A percentile compares a stretch with the other conserved stretches of the same genome.
Conservation (phyloP, 1,284 basidiomycete species). For the Sparassis latifolia region DNA sequence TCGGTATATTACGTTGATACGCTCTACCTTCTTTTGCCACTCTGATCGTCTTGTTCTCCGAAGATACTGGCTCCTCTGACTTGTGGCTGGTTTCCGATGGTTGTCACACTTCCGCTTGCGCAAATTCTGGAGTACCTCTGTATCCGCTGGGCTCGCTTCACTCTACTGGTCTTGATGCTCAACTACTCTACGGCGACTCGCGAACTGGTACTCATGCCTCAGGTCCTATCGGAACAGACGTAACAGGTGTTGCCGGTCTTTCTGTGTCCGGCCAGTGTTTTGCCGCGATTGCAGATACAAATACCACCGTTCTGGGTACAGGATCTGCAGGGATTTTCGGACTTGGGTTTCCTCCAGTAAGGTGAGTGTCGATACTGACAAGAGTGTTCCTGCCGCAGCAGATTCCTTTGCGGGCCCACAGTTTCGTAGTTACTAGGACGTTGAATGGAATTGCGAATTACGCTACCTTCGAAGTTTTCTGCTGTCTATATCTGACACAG, state of each 20-base stretch:
- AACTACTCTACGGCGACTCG: constrained; percentile 31
- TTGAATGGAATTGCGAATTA: background rate
- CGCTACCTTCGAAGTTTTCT: constrained; percentile 10
- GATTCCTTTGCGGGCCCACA: background rate
- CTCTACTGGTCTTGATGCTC: constrained; percentile 18
- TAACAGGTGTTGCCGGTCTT: constrained; percentile 28
- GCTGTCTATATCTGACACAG: background rate
- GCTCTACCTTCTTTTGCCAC: background rate
- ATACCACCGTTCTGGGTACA: constrained; percentile 28
- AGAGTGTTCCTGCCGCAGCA: background rate
- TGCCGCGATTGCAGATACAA: constrained; percentile 29
- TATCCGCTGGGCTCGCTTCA: constrained; percentile 21
- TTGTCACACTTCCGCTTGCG: constrained; percentile 20
- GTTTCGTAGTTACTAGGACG: background rate
- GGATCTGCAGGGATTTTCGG: constrained; percentile 33
- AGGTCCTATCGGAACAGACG: constrained; percentile 29
- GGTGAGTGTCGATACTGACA: constrained; percentile 11
- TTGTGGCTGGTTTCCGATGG: constrained; percentile 31
- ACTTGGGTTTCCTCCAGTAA: constrained; percentile 30
- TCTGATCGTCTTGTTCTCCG: no score
- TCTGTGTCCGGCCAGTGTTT: constrained; percentile 25
- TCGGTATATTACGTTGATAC: constrained; percentile 14
- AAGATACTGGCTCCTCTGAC: constrained; percentile 35
- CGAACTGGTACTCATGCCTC: constrained; percentile 30
- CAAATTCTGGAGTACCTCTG: constrained; percentile 18